A percentile compares a stretch with the other conserved stretches of the same genome.
These are phyloP conservation scores for Starmerella apis DNA, from an alignment of 805 yeast genomes.

Conservation along the genomic window DNA sequence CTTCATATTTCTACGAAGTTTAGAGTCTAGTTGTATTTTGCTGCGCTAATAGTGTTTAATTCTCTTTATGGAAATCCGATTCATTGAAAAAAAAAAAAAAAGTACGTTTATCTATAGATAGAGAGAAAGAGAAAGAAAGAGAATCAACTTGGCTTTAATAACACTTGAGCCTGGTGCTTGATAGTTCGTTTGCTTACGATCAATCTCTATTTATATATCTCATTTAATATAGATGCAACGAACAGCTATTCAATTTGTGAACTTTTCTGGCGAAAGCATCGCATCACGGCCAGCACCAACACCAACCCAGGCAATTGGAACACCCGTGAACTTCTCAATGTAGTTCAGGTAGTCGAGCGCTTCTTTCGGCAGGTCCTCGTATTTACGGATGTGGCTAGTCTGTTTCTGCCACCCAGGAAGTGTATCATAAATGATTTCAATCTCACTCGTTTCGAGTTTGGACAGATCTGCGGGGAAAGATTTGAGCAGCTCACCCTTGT, in stretches of 20 bases:
- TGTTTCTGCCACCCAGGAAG: slow-evolving; percentile 91
- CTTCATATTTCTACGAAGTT: no score
- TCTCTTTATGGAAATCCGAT: no score
- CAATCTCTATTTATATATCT: no score
- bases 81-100: no score
- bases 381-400: slow-evolving; percentile 59
- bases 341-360: slow-evolving; percentile 75
- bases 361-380: slow-evolving; percentile 73
- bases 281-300: slow-evolving; percentile 96
- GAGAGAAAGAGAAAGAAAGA: no score
- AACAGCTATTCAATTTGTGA: not conserved
- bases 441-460: slow-evolving; percentile 53
- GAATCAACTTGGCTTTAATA: no score
- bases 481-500: slow-evolving; percentile 62
- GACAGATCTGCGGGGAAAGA: slow-evolving; percentile 89
- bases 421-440: slow-evolving; percentile 83
- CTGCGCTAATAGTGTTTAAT: no score
- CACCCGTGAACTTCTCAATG: slow-evolving; percentile 74
- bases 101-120: no score
- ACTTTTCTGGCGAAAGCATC: slow-evolving; percentile 47
- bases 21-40: no score
- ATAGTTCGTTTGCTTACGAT: no score
- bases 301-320: slow-evolving; percentile 94
- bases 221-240: not conserved
- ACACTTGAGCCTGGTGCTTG: no score